Percentiles rank a stretch among this genome's conserved stretches.
Evolutionary conservation across 192 early-diverging fungal species (phyloP).

Genomic region (Rhizoclosmatium globosum): DNA sequence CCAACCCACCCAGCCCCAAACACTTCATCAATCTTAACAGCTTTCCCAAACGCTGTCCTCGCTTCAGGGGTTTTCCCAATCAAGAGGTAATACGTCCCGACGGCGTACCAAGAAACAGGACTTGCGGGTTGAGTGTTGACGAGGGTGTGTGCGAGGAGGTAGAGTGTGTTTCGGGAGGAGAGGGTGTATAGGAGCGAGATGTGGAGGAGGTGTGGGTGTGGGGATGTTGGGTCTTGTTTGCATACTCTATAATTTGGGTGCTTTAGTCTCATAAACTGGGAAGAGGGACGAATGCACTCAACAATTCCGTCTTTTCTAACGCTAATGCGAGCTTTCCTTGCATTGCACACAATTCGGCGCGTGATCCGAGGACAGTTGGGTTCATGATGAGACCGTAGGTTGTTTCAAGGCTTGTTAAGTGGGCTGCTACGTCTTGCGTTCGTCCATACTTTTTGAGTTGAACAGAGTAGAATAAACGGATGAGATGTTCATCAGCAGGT

Average conservation of each 20-base stretch:
- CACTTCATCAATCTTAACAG: constrained; percentile 64
- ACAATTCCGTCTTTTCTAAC: constrained; percentile 33
- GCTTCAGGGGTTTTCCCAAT: constrained; percentile 64
- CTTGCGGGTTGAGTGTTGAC: constrained; percentile 67
- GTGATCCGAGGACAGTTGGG: not conserved
- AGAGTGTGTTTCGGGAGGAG: constrained; percentile 70
- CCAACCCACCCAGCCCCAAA: constrained; percentile 82
- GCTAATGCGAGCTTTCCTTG: not conserved
- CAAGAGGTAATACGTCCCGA: constrained; percentile 80
- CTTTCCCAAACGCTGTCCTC: constrained; percentile 71
- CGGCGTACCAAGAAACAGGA: constrained; percentile 75
- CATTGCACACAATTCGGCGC: constrained; percentile 11
- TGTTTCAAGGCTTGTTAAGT: constrained; percentile 10
- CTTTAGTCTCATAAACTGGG: not conserved
- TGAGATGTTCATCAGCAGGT: constrained; percentile 3
- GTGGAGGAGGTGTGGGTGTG: constrained; percentile 66
- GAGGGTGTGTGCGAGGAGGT: constrained; percentile 75
- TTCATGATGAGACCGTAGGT: not conserved
- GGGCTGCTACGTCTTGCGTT: not conserved
- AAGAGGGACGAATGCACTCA: not conserved
- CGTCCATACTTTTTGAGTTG: constrained; percentile 9
- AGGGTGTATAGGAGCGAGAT: constrained; percentile 75
- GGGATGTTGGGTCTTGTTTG: constrained; percentile 65
- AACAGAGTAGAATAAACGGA: constrained; percentile 6
- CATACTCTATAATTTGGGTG: constrained; percentile 60